Evolutionary conservation across 2,329 filamentous ascomycete genomes (phyloP), one percentile per base, ranked within the genome.

Genomic region (Teratosphaeria gauchensis): DNA sequence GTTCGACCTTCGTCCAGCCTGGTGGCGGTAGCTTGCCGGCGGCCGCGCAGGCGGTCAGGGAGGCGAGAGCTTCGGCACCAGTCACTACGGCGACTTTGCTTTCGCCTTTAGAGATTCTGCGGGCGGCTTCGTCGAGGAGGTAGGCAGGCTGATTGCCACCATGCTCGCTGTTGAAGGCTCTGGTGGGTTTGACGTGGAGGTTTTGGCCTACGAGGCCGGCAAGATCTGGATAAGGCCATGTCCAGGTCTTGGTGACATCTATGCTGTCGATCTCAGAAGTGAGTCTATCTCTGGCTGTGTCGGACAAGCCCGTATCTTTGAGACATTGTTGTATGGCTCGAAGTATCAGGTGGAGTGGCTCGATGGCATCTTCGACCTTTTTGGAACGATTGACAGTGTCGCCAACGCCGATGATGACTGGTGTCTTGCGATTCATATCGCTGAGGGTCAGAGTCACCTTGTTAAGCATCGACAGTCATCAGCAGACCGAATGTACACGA

Each of bases 21-120:
- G 80, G 79, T 2, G 84, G 84, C 24, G 84, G 82, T 31, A 83
- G 70, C 55, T 80, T 76, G 51, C 77, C 76, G 1, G 77, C 77
- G 8, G 77, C 77, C 16, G 78, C 78, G 65, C 77, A 84, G 6
- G 79, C 77, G 30, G 75, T 12, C 30, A 54, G 68, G 21, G 79
- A 85, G 57, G 83, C 85, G 59, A 88, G 69, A 12, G 85, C 84
- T 67, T 88, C 85, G 9, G 83, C 85, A 1, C 85, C 85, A 1
- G 81, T 80, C 0, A 88, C 69, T 42, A 88, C 69, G 0, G 83
- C 83, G 5, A 87, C 76, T 16, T 77, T 82, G 9, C 71, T 78
- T 56, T 84, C 73, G 1, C 83, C 78, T 24, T 68, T 71, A 0
- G 82, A 75, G 14, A 88, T 78, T 31, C 82, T 75, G 19, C 80